These are phyloP conservation scores for Microdochium trichocladiopsis DNA, from an alignment of 2,329 filamentous ascomycete genomes.

Conservation along the genomic window DNA sequence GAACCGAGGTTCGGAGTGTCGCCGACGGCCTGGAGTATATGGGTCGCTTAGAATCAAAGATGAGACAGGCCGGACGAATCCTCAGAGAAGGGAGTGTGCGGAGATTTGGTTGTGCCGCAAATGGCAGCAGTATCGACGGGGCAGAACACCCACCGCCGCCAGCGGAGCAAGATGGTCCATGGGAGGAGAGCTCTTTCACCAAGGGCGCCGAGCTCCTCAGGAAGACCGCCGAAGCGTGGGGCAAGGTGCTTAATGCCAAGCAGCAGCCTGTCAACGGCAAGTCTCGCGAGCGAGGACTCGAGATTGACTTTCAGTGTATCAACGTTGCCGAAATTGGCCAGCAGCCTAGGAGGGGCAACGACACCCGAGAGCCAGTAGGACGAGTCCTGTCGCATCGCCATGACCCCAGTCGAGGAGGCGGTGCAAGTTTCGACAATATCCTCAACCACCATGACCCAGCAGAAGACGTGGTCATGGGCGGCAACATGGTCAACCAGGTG, in stretches of 20 bases:
- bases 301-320: not conserved
- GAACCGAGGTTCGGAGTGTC: not conserved
- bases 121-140: not conserved
- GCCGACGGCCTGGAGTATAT: not conserved
- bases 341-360: not conserved
- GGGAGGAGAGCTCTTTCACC: not conserved
- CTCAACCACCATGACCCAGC: too few species aligned
- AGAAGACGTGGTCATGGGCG: too few species aligned
- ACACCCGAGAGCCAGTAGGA: too few species aligned
- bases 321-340: not conserved
- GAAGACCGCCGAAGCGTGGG: not conserved
- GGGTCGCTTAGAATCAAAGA: not conserved
- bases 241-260: not conserved
- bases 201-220: not conserved
- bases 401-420: too few species aligned
- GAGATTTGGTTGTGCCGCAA: too few species aligned
- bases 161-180: not conserved
- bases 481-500: not conserved
- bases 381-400: not conserved
- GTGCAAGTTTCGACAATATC: too few species aligned
- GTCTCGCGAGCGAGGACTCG: not conserved
- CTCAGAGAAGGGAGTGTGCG: not conserved
- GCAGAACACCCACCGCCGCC: not conserved
- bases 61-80: not conserved
- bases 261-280: not conserved